Evolutionary conservation across 192 early-diverging fungal species (phyloP).

Genomic region (Backusella tarrabulga): DNA sequence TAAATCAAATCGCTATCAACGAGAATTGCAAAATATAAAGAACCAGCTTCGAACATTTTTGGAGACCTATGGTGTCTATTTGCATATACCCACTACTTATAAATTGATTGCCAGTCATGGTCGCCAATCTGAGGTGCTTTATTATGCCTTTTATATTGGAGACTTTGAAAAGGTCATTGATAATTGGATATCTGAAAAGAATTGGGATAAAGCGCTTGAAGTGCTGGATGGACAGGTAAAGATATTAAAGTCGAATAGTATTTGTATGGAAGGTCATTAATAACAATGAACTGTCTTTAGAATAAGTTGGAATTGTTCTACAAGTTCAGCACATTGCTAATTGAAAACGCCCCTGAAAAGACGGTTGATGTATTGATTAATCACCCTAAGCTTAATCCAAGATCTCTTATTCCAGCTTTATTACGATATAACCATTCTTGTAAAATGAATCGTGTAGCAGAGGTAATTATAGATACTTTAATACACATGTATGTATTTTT

Average conservation of each 20-base stretch:
- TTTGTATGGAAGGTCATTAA: background rate
- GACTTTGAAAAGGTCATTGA: slow-evolving; percentile 84
- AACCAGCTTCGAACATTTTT: slow-evolving; percentile 74
- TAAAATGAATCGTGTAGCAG: slow-evolving; percentile 21
- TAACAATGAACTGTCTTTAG: slow-evolving; percentile 31
- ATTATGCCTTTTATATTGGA: slow-evolving; percentile 77
- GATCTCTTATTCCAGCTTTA: slow-evolving; percentile 84
- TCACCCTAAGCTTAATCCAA: slow-evolving; percentile 76
- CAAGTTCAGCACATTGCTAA: slow-evolving; percentile 78
- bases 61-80: slow-evolving; percentile 57
- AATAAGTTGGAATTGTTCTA: slow-evolving; percentile 79
- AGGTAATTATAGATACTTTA: slow-evolving; percentile 9
- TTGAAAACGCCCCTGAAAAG: slow-evolving; percentile 80
- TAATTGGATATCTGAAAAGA: slow-evolving; percentile 76
- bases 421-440: slow-evolving; percentile 72
- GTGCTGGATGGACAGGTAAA: slow-evolving; percentile 75
- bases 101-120: slow-evolving; percentile 86
- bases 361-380: slow-evolving; percentile 84
- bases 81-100: slow-evolving; percentile 73
- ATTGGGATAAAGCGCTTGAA: slow-evolving; percentile 74
- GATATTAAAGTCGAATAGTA: background rate
- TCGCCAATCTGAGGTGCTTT: slow-evolving; percentile 74
- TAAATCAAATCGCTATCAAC: slow-evolving; percentile 29
- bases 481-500: too few relatives aligned
- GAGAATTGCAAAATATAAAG: slow-evolving; percentile 56